Conservation (phyloP, 306 rosid species). For the Cucumis sativus region Cucumber_9930_V3 NC_026657.2:30952001-30952500, state of each 20-base stretch:
- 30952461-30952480: too few species aligned
- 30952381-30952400: background rate
- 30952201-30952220: slow-evolving; percentile 56
- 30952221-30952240: slow-evolving; percentile 61
- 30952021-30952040: slow-evolving; percentile 27
- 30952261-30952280: slow-evolving; percentile 90
- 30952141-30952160: slow-evolving; percentile 27
- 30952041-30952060: slow-evolving; percentile 33
- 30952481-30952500: too few species aligned
- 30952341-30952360: background rate
- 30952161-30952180: slow-evolving; percentile 33
- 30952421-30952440: too few species aligned
- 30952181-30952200: slow-evolving; percentile 79
- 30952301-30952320: slow-evolving; percentile 78
- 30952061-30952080: slow-evolving; percentile 40
- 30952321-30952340: slow-evolving; percentile 30
- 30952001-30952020: slow-evolving; percentile 37
- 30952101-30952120: slow-evolving; percentile 14
- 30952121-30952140: slow-evolving; percentile 15
- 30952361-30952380: background rate
- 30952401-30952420: background rate
- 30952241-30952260: slow-evolving; percentile 80
- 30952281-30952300: slow-evolving; percentile 75
- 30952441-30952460: too few species aligned
- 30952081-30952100: slow-evolving; percentile 78